Conservation (phyloP, 495 filamentous ascomycete genomes). For the Tuber magnatum region DNA sequence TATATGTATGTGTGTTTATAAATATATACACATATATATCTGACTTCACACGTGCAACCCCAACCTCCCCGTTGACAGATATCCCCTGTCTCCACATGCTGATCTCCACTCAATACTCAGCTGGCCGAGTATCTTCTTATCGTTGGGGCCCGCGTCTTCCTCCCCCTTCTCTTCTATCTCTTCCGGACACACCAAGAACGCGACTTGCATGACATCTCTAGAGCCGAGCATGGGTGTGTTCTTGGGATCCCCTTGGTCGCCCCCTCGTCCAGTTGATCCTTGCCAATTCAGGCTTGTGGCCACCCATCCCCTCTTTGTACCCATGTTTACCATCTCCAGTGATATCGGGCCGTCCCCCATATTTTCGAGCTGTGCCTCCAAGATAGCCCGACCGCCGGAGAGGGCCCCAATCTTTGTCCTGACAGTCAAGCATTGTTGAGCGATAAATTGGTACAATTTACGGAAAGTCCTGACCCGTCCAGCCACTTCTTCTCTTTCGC, state of each 20-base stretch:
- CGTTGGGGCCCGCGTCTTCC: conserved; percentile 46
- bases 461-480: conserved; percentile 77
- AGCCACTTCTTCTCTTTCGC: conserved; percentile 53
- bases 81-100: conserved; percentile 82
- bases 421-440: conserved; percentile 79
- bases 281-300: conserved; percentile 51
- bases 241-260: conserved; percentile 24
- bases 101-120: conserved; percentile 81
- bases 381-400: conserved; percentile 44
- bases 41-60: conserved; percentile 43
- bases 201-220: conserved; percentile 83
- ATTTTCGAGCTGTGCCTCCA: conserved; percentile 95
- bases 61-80: conserved; percentile 77
- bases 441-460: conserved; percentile 95
- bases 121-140: conserved; percentile 66
- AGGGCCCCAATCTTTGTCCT: conserved; percentile 74
- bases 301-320: conserved; percentile 47
- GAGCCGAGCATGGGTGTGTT: conserved; percentile 65
- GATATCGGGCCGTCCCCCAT: conserved; percentile 62
- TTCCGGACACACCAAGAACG: conserved; percentile 66
- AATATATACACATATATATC: conserved; percentile 14
- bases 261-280: conserved; percentile 40
- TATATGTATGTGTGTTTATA: not conserved
- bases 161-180: conserved; percentile 49
- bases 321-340: conserved; percentile 52